Percentiles rank a stretch among this genome's conserved stretches.
These are phyloP conservation scores for Paraconiothyrium brasiliense DNA, from an alignment of 2,329 filamentous ascomycete genomes.

Conservation along the genomic window DNA sequence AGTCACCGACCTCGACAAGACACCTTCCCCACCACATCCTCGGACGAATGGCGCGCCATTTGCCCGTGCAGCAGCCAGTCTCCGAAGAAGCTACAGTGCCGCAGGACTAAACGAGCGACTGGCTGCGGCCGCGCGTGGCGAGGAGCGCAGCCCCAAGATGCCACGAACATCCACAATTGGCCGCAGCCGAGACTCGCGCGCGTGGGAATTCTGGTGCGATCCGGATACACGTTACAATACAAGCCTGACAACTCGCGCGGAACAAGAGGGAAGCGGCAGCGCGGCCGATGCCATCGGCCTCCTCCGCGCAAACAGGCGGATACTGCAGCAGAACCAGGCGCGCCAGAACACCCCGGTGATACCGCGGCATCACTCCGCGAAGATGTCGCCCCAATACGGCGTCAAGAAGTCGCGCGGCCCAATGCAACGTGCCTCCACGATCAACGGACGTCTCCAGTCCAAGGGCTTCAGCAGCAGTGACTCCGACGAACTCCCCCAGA, in stretches of 20 bases:
- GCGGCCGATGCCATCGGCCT: slow-evolving; percentile 84
- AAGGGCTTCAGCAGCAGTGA: slow-evolving; percentile 44
- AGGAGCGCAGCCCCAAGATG: slow-evolving; percentile 44
- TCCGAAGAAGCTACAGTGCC: slow-evolving; percentile 78
- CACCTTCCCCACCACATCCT: slow-evolving; percentile 71
- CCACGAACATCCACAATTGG: slow-evolving; percentile 69
- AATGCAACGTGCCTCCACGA: slow-evolving; percentile 48
- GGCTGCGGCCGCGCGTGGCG: slow-evolving; percentile 34
- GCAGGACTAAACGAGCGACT: slow-evolving; percentile 55
- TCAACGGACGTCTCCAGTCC: slow-evolving; percentile 45
- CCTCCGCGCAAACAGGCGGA: slow-evolving; percentile 72
- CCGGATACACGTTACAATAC: slow-evolving; percentile 73
- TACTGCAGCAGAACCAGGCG: slow-evolving; percentile 62
- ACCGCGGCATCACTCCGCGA: slow-evolving; percentile 38
- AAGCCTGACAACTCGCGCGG: slow-evolving; percentile 80
- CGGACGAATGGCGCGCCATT: slow-evolving; percentile 57
- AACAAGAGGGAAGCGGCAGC: slow-evolving; percentile 81
- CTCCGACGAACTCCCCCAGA: slow-evolving; percentile 61
- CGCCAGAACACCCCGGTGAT: slow-evolving; percentile 70
- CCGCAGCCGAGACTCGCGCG: slow-evolving; percentile 83
- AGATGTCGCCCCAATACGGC: slow-evolving; percentile 41
- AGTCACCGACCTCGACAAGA: slow-evolving; percentile 72
- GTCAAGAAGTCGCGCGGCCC: slow-evolving; percentile 48
- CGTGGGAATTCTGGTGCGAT: slow-evolving; percentile 92
- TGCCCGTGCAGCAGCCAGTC: slow-evolving; percentile 56